These are phyloP conservation scores for Nicotiana tabacum DNA, from an alignment of 257 asterid species.

Conservation along the genomic window DNA sequence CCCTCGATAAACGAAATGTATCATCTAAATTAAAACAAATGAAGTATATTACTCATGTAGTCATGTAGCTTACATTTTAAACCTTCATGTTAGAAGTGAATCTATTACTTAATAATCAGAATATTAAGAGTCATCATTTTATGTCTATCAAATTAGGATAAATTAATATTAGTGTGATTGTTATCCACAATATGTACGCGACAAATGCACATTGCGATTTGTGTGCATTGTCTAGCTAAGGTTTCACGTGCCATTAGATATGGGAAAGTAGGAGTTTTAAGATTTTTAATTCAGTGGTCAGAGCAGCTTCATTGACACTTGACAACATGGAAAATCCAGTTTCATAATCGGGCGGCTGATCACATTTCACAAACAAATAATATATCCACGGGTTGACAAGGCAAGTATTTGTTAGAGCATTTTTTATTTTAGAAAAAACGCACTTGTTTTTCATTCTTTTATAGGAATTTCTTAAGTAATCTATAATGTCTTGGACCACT, in stretches of 20 bases:
- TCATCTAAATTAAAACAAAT: too few species aligned
- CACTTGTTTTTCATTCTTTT: not conserved
- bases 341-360: not conserved
- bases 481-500: not conserved
- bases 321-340: not conserved
- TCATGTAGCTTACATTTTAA: too few species aligned
- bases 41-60: too few species aligned
- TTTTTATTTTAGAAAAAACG: not conserved
- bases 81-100: too few species aligned
- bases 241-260: slow-evolving; percentile 1
- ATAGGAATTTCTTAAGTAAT: too few species aligned
- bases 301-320: not conserved
- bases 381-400: not conserved
- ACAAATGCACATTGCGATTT: not conserved
- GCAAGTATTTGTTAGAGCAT: not conserved
- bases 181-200: not conserved
- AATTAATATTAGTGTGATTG: not conserved
- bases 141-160: not conserved
- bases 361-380: not conserved
- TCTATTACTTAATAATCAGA: too few species aligned
- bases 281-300: not conserved
- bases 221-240: not conserved
- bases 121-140: not conserved
- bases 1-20: too few species aligned
- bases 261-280: not conserved